phyloP scores from a whole-genome alignment of 169 alveolate species.

The Plasmodium coatneyi region DNA sequence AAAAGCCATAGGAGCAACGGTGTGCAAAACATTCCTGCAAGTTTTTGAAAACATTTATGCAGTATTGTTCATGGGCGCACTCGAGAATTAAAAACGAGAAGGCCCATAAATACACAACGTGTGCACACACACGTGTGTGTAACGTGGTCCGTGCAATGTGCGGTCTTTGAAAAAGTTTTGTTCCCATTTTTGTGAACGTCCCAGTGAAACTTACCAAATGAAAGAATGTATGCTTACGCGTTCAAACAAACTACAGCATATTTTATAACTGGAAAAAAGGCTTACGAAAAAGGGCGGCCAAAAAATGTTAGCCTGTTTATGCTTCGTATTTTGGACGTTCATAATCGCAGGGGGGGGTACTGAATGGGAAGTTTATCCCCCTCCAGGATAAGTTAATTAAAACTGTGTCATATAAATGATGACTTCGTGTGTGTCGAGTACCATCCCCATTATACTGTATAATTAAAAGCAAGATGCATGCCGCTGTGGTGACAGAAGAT shows the following conservation, averaged over 20 bases:
- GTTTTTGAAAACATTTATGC: background rate
- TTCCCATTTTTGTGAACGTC: background rate
- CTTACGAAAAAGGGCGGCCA: background rate
- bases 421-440: background rate
- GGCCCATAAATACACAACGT: background rate
- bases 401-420: too few relatives aligned
- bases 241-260: background rate
- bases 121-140: background rate
- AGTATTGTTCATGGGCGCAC: background rate
- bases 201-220: background rate
- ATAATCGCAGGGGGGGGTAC: background rate
- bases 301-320: background rate
- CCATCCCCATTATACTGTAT: background rate
- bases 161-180: background rate
- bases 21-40: background rate
- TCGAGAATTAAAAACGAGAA: background rate
- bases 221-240: background rate
- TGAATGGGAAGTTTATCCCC: background rate
- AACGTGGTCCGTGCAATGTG: background rate
- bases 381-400: background rate
- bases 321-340: background rate
- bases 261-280: background rate
- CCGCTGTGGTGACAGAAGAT: background rate
- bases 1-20: constrained; percentile 9
- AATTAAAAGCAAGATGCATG: background rate